These are phyloP conservation scores for Phytophthora megakarya DNA, from an alignment of 352 stramenopile species.

Conservation along the genomic window DNA sequence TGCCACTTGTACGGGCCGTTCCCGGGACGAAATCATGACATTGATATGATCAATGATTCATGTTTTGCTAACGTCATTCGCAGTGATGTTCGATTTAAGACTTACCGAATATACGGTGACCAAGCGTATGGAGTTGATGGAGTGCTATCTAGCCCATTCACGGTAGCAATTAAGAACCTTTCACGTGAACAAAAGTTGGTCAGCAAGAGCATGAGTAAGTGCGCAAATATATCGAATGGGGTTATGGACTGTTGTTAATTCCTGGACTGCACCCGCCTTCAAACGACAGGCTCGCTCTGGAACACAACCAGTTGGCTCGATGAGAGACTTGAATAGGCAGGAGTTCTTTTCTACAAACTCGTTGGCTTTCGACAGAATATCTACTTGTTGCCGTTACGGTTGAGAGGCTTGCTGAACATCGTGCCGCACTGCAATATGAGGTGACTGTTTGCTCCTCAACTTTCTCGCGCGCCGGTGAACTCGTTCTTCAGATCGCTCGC, in stretches of 20 bases:
- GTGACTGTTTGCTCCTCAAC: background rate
- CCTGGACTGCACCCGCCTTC: no score
- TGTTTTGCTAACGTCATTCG: background rate
- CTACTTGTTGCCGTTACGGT: no score
- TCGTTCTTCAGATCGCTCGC: background rate
- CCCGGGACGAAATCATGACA: slow-evolving; percentile 22
- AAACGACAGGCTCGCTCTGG: no score
- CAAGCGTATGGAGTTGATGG: background rate
- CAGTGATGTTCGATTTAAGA: background rate
- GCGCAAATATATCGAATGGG: no score
- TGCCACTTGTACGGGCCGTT: slow-evolving; percentile 19
- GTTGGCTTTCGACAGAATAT: no score
- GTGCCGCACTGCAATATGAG: background rate
- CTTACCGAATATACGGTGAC: background rate
- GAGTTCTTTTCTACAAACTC: no score
- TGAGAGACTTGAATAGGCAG: no score
- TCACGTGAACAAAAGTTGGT: no score
- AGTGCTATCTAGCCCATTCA: background rate
- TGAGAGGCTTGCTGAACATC: background rate
- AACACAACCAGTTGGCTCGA: no score
- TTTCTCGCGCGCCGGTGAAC: background rate
- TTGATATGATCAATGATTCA: slow-evolving; percentile 5
- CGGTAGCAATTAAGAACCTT: background rate
- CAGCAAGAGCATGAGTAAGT: no score
- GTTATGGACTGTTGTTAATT: no score